Percentiles rank a stretch among this genome's conserved stretches.
Evolutionary conservation across 2,329 filamentous ascomycete genomes (phyloP).

Genomic region (Cladosporium sp.): DNA sequence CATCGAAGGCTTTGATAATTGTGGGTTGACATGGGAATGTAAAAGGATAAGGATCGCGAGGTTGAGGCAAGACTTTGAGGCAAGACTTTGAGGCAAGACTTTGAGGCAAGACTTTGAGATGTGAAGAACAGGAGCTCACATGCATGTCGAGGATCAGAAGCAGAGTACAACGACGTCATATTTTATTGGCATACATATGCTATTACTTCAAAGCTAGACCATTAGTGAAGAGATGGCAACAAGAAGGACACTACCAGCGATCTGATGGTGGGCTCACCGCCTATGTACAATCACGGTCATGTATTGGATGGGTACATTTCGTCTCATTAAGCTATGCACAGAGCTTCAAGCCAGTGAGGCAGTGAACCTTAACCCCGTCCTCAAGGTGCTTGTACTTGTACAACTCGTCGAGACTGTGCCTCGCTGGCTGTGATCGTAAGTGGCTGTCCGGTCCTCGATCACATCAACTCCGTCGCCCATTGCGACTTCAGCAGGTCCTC

Average conservation of each 20-base stretch:
- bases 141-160: neutral
- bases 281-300: neutral
- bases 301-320: neutral
- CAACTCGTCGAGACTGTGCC: neutral
- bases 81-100: too few relatives aligned
- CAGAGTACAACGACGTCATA: neutral
- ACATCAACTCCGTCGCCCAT: neutral
- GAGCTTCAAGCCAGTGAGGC: neutral
- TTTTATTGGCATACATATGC: neutral
- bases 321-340: neutral
- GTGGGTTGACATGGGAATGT: neutral
- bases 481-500: neutral
- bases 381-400: neutral
- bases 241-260: neutral
- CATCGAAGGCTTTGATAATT: neutral
- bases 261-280: neutral
- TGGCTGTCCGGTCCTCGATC: neutral
- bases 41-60: neutral
- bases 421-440: neutral
- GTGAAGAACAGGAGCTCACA: neutral
- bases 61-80: neutral
- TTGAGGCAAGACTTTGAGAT: neutral
- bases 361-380: neutral
- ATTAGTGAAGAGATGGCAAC: neutral
- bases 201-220: neutral